Evolutionary conservation across 495 filamentous ascomycete species (phyloP).

Genomic region (Thermothielavioides terrestris): DNA sequence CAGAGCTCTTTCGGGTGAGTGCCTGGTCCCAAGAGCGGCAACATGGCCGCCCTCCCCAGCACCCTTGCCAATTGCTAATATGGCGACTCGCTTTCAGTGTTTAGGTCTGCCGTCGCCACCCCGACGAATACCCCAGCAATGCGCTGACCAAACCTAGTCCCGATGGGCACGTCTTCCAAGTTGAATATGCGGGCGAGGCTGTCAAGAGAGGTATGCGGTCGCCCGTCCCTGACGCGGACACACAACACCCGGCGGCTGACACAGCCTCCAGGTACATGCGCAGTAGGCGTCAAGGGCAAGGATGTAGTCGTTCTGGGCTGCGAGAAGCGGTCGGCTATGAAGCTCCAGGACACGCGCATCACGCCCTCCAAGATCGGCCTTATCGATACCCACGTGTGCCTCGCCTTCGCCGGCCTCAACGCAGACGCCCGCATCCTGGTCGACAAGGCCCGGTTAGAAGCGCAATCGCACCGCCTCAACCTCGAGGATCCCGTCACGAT

Average conservation of each 20-base stretch:
- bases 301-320: conserved; percentile 94
- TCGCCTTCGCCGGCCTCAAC: conserved; percentile 94
- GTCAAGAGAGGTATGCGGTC: conserved; percentile 77
- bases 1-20: conserved; percentile 86
- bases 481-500: conserved; percentile 96
- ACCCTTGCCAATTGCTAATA: no score
- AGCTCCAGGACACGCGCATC: conserved; percentile 97
- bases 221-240: background rate
- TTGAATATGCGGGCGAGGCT: conserved; percentile 97
- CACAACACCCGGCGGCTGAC: background rate
- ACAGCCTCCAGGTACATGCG: conserved; percentile 74
- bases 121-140: conserved; percentile 12
- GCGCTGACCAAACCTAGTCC: conserved; percentile 52
- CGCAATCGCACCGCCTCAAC: conserved; percentile 95
- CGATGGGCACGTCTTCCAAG: conserved; percentile 98
- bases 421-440: conserved; percentile 95
- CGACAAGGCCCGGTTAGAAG: conserved; percentile 93
- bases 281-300: conserved; percentile 91
- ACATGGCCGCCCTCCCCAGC: no score
- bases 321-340: conserved; percentile 98
- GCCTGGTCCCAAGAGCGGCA: no score
- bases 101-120: conserved; percentile 46
- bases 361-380: conserved; percentile 96
- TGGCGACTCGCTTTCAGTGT: conserved; percentile 44
- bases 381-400: conserved; percentile 88